Evolutionary conservation across 1,284 basidiomycete species (phyloP), one percentile per base, ranked within the genome.

Genomic region (Puccinia hordei): DNA sequence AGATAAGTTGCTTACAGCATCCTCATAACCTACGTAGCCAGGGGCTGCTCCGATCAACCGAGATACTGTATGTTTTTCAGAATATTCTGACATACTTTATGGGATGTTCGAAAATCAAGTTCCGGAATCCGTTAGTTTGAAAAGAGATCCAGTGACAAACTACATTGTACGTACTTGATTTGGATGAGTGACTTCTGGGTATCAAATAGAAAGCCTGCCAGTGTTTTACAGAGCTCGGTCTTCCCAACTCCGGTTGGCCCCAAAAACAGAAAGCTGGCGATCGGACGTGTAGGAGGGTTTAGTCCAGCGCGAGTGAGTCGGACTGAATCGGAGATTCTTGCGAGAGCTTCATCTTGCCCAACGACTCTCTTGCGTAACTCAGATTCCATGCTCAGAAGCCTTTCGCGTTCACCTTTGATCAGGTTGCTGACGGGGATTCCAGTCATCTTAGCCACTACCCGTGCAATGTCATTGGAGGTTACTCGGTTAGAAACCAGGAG

Each of bases 391-490:
- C 94, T 90, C n/a, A 97, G 90, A 41, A 98, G 87, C 82, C 93
- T 92, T 85, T 97, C 93, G 81, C 92, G 88, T 86, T 97, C 95
- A 19, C 94, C 94, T 85, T 93, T 92, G 82, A 97, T 86, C 76
- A 98, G 86, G 83, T 92, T 94, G 85, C 92, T 90, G 0, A 96
- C 93, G 0, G 95, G 95, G 57, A 98, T 95, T 19, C 95, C 95
- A 0, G 95, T 97, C 1, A 92, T 89, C 85, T 91, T 92, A n/a
- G 92, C 92, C 9, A 87, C 86, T 24, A 97, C 95, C 6, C 92
- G 87, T 0, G 95, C 91, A 81, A 97, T 94, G 85, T 96, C 94
- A 84, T 91, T 91, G 27, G 90, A 91, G 3, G 93, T 95, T 10
- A 98, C 93, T 68, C 93, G 88, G 83, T 95, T 94, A 82, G 93